phyloP scores from a whole-genome alignment of 2,329 filamentous ascomycete genomes.

The Leptosphaerulina australis region DNA sequence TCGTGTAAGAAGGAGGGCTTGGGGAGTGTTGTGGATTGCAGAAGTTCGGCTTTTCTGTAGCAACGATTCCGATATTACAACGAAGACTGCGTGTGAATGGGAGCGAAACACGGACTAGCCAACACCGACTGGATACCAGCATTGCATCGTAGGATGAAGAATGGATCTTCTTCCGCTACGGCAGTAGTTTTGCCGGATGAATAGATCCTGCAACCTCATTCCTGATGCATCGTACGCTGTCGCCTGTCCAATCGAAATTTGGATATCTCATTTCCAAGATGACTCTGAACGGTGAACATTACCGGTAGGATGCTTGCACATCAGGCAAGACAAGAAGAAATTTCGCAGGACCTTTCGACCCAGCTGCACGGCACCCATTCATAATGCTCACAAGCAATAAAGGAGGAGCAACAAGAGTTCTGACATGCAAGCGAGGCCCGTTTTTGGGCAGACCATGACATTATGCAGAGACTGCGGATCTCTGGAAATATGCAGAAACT shows the following conservation, averaged over 20 bases:
- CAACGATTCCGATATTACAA: not conserved
- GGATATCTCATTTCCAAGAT: not conserved
- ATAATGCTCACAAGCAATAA: slow-evolving; percentile 20
- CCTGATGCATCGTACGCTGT: slow-evolving; percentile 8
- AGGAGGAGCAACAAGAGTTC: slow-evolving; percentile 18
- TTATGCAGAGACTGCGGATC: slow-evolving; percentile 23
- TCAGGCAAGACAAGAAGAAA: slow-evolving; percentile 28
- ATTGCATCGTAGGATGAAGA: slow-evolving; percentile 1
- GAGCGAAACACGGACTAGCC: not conserved
- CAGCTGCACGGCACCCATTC: slow-evolving; percentile 33
- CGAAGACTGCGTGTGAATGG: not conserved
- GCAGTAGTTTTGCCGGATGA: slow-evolving; percentile 9
- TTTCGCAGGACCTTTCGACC: slow-evolving; percentile 30
- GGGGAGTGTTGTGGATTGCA: not conserved
- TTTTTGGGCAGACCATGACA: slow-evolving; percentile 8
- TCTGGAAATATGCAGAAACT: slow-evolving; percentile 5
- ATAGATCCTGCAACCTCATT: slow-evolving; percentile 8
- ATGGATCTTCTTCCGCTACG: slow-evolving; percentile 11
- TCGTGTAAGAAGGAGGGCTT: not conserved
- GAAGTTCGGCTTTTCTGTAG: not conserved
- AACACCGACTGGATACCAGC: not conserved
- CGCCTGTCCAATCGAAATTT: slow-evolving; percentile 4
- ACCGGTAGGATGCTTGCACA: slow-evolving; percentile 24
- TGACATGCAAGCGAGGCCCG: slow-evolving; percentile 22
- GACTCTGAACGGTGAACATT: slow-evolving; percentile 21